Evolutionary conservation across 148 eudicot species (phyloP).

Genomic region (Rhododendron griersonianum): DNA sequence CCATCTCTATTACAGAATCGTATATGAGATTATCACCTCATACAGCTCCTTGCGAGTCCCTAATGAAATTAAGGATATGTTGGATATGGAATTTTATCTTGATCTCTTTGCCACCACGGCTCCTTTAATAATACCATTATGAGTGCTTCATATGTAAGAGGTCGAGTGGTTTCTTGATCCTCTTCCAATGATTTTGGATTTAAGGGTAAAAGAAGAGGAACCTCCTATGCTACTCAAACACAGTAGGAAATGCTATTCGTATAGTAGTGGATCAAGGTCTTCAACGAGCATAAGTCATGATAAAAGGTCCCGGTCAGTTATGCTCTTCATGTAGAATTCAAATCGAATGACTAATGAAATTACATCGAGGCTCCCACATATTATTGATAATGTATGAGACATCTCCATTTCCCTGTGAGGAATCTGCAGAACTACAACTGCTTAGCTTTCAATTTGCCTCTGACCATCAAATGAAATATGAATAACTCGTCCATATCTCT

Average conservation of each 20-base stretch:
- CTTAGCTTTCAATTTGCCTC: background rate
- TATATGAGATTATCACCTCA: background rate
- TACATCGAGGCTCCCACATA: background rate
- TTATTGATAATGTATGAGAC: background rate
- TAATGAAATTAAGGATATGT: background rate
- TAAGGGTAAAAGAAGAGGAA: background rate
- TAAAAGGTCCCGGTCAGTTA: background rate
- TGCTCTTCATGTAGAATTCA: background rate
- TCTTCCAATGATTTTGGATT: background rate
- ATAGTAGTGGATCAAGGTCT: background rate
- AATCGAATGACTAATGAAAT: background rate
- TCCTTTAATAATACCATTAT: background rate
- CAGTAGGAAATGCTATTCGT: background rate
- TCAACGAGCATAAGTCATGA: background rate
- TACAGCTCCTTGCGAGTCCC: background rate
- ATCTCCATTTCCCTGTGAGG: background rate
- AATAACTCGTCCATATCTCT: background rate
- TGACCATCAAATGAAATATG: background rate
- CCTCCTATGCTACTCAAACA: background rate
- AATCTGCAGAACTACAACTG: background rate
- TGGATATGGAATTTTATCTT: background rate
- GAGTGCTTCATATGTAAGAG: background rate
- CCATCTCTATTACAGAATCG: background rate
- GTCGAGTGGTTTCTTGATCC: background rate
- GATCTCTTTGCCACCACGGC: background rate